phyloP scores from a whole-genome alignment of 1,139 yeast genomes.

The Debaryomyces subglobosus region DNA sequence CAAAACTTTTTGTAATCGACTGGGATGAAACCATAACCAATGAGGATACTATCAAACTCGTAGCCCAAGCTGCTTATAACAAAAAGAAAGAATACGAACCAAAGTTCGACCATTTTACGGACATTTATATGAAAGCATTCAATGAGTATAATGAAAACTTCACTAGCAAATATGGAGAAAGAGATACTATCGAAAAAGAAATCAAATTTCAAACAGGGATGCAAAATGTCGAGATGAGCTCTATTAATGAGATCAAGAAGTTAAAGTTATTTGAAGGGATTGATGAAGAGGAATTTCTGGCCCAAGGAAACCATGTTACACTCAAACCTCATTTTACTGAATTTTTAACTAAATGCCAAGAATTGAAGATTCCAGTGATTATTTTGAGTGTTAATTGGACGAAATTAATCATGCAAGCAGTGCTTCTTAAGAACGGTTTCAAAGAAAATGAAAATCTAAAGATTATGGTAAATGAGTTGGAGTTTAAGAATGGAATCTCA shows the following conservation, averaged over 20 bases:
- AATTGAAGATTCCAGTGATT: constrained; percentile 36
- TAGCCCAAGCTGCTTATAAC: constrained; percentile 55
- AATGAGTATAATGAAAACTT: constrained; percentile 21
- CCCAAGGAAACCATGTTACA: constrained; percentile 39
- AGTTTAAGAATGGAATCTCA: constrained; percentile 36
- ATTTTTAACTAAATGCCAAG: constrained; percentile 30
- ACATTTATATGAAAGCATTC: constrained; percentile 47
- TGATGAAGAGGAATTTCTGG: constrained; percentile 28
- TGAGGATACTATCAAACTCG: constrained; percentile 55
- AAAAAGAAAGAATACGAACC: constrained; percentile 40
- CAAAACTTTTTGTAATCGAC: constrained; percentile 46
- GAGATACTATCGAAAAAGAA: constrained; percentile 34
- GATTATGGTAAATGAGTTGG: constrained; percentile 55
- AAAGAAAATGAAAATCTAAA: constrained; percentile 20
- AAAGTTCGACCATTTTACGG: constrained; percentile 47
- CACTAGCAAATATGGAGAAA: constrained; percentile 20
- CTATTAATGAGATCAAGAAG: constrained; percentile 49
- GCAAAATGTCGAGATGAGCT: constrained; percentile 50
- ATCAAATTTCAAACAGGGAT: constrained; percentile 48
- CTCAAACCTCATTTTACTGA: constrained; percentile 49
- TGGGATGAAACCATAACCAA: constrained; percentile 75
- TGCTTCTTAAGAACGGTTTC: constrained; percentile 37
- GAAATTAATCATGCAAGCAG: constrained; percentile 46
- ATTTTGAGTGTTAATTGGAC: constrained; percentile 74
- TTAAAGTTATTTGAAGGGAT: constrained; percentile 50